Evolutionary conservation across 768 basidiomycete species (phyloP).

Genomic region (Psilocybe sp.): DNA sequence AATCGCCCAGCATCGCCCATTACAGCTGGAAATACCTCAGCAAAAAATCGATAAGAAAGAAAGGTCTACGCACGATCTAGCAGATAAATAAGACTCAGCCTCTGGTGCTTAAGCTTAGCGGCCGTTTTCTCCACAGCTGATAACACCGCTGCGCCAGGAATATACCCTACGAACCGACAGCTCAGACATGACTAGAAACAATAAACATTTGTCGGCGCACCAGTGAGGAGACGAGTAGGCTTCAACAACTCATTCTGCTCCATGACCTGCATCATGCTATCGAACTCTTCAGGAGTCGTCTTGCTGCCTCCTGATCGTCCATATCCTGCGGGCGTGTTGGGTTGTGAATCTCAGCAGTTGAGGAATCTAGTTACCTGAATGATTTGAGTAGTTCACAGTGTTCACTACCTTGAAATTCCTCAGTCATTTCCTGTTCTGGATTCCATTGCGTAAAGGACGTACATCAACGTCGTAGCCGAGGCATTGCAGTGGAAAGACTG

Average conservation of each 20-base stretch:
- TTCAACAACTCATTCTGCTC: conserved; percentile 71
- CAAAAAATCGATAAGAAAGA: neutral
- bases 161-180: conserved; percentile 57
- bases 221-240: conserved; percentile 78
- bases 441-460: conserved; percentile 23
- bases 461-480: conserved; percentile 97
- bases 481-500: conserved; percentile 74
- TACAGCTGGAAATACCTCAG: conserved; percentile 59
- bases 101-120: conserved; percentile 52
- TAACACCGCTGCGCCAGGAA: conserved; percentile 81
- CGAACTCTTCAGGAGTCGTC: conserved; percentile 75
- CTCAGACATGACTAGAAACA: neutral
- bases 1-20: conserved; percentile 89
- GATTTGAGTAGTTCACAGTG: conserved; percentile 94
- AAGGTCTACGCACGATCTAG: conserved; percentile 75
- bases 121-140: conserved; percentile 63
- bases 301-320: conserved; percentile 77
- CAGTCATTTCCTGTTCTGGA: conserved; percentile 5
- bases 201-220: conserved; percentile 28
- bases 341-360: neutral
- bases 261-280: conserved; percentile 69
- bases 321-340: conserved; percentile 56
- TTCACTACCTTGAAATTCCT: conserved; percentile 63
- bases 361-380: conserved; percentile 58
- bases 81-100: conserved; percentile 73